Evolutionary conservation across 768 basidiomycete genomes (phyloP).

Genomic region (Russula lepida): DNA sequence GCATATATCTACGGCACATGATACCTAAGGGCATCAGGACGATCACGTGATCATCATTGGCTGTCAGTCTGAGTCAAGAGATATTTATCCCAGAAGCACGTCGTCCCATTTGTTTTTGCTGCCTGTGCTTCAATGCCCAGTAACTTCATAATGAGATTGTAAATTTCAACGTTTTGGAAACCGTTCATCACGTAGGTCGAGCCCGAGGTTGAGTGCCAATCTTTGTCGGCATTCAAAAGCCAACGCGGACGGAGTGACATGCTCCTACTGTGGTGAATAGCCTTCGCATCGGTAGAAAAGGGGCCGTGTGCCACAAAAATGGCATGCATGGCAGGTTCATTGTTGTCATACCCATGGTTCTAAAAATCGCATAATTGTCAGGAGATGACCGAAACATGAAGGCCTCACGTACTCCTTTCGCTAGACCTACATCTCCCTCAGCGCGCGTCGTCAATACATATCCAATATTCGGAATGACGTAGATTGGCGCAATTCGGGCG

Average conservation of each 20-base stretch:
- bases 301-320: constrained; percentile 92
- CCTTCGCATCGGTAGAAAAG: constrained; percentile 63
- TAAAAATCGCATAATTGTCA: constrained; percentile 24
- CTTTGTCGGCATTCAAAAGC: constrained; percentile 32
- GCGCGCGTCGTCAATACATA: constrained; percentile 66
- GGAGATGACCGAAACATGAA: background rate
- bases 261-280: constrained; percentile 33
- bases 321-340: constrained; percentile 69
- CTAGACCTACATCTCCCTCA: constrained; percentile 53
- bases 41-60: no score
- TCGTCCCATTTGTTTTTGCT: constrained; percentile 67
- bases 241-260: constrained; percentile 20
- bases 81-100: constrained; percentile 78
- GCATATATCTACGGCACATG: background rate
- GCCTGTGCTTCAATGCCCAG: constrained; percentile 51
- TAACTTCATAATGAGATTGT: constrained; percentile 71
- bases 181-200: constrained; percentile 67
- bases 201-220: constrained; percentile 61
- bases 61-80: no score
- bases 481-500: constrained; percentile 81
- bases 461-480: constrained; percentile 72
- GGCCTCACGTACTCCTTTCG: constrained; percentile 54
- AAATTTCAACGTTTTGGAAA: constrained; percentile 83
- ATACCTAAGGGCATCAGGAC: background rate
- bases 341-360: constrained; percentile 90